Evolutionary conservation across 768 basidiomycete genomes (phyloP).

Genomic region (Neoboletus brunneissimus): DNA sequence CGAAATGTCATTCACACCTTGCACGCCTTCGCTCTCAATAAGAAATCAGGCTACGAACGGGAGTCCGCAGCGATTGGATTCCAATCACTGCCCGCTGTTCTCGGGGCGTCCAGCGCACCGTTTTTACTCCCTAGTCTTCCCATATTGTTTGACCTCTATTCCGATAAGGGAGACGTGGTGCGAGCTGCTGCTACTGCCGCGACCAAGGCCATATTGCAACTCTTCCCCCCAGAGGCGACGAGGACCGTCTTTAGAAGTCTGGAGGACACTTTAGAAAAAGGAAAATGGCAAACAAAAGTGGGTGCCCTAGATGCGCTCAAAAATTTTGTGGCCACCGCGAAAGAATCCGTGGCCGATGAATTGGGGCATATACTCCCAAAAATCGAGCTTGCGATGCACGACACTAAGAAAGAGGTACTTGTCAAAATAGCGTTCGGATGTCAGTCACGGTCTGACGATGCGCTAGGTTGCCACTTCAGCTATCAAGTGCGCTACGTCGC

Average conservation of each 20-base stretch:
- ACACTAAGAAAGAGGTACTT: slow-evolving; percentile 88
- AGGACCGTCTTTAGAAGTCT: slow-evolving; percentile 64
- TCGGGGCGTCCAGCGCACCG: slow-evolving; percentile 71
- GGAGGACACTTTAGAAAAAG: slow-evolving; percentile 71
- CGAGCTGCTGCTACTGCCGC: slow-evolving; percentile 76
- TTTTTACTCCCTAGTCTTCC: slow-evolving; percentile 76
- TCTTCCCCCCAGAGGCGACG: slow-evolving; percentile 80
- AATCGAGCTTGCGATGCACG: slow-evolving; percentile 90
- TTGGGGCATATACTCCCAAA: slow-evolving; percentile 79
- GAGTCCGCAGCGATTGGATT: slow-evolving; percentile 84
- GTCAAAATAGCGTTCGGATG: slow-evolving; percentile 13
- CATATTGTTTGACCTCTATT: slow-evolving; percentile 75
- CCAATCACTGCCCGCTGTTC: slow-evolving; percentile 64
- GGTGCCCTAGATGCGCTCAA: slow-evolving; percentile 87
- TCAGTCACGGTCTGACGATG: slow-evolving; percentile 9
- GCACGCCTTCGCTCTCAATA: slow-evolving; percentile 70
- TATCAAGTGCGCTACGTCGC: slow-evolving; percentile 81
- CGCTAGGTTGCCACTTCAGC: slow-evolving; percentile 80
- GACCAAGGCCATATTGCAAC: slow-evolving; percentile 79
- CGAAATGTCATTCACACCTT: slow-evolving; percentile 59
- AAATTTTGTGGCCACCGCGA: slow-evolving; percentile 62
- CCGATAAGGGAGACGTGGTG: slow-evolving; percentile 94
- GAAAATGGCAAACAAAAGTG: slow-evolving; percentile 96
- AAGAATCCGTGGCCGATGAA: slow-evolving; percentile 77
- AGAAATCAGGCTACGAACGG: slow-evolving; percentile 85